Conservation (phyloP, 208 protist genomes). For the Kentomonas sorsogonicus region DNA sequence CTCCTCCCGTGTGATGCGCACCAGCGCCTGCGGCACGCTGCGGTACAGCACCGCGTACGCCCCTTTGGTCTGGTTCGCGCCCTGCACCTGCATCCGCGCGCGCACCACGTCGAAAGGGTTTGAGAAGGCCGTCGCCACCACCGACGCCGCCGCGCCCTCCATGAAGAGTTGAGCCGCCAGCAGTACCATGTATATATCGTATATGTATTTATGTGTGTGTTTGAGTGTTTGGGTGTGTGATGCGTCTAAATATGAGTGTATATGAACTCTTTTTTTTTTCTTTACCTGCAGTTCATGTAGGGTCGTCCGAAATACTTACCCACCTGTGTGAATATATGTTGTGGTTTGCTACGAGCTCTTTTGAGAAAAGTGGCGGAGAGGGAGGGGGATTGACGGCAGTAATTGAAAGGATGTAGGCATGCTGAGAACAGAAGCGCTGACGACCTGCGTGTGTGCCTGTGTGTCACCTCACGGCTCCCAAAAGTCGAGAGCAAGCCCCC, state of each 20-base stretch:
- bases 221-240: constrained; percentile 4
- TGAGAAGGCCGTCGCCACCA: constrained; percentile 39
- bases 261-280: no score
- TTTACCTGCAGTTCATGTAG: neutral
- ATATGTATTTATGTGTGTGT: neutral
- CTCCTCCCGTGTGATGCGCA: constrained; percentile 36
- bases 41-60: constrained; percentile 41
- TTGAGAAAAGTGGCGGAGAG: constrained; percentile 5
- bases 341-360: neutral
- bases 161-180: constrained; percentile 52
- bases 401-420: no score
- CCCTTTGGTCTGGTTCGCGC: constrained; percentile 36
- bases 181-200: no score
- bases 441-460: no score
- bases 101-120: constrained; percentile 79
- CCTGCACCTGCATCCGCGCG: constrained; percentile 69
- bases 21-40: constrained; percentile 47
- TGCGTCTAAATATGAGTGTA: neutral
- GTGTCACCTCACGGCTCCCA: no score
- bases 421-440: neutral
- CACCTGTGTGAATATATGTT: neutral
- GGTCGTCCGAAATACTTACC: neutral
- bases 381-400: constrained; percentile 1
- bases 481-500: no score
- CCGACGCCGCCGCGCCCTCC: constrained; percentile 44